Conservation (phyloP, 495 filamentous ascomycete species). For the Hyaloscypha hepaticicola region DNA sequence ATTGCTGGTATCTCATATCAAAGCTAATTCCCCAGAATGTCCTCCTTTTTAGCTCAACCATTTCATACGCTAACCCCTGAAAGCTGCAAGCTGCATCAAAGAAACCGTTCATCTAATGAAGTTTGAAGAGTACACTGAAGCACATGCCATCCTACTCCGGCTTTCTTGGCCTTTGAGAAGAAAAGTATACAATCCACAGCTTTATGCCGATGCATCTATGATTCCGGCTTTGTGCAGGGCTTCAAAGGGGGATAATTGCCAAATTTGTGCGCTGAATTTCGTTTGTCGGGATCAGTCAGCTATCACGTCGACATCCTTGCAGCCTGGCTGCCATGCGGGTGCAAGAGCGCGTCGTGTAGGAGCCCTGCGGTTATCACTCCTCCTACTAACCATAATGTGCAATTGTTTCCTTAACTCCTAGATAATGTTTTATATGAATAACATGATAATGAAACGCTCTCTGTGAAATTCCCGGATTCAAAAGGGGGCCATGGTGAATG, state of each 20-base stretch:
- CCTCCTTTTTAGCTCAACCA: neutral
- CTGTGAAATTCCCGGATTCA: neutral
- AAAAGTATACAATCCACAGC: neutral
- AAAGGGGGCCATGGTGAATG: neutral
- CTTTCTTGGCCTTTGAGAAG: neutral
- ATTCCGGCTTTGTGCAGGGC: neutral
- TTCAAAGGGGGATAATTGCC: neutral
- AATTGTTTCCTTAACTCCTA: neutral
- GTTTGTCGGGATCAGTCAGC: neutral
- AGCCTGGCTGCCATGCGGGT: neutral
- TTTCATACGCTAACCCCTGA: conserved; percentile 18
- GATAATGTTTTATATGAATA: neutral
- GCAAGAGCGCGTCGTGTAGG: neutral
- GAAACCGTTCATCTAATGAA: conserved; percentile 15
- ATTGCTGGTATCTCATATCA: neutral
- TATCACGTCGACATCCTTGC: neutral
- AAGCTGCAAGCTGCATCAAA: neutral
- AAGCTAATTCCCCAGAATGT: neutral
- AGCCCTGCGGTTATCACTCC: neutral
- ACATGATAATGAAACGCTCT: neutral
- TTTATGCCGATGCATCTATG: neutral
- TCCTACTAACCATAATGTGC: too few species aligned
- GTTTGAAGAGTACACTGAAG: conserved; percentile 12
- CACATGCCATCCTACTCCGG: neutral
- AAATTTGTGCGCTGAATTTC: neutral